phyloP scores from a whole-genome alignment of 495 filamentous ascomycete species.

The Daldinia caldariorum region DNA sequence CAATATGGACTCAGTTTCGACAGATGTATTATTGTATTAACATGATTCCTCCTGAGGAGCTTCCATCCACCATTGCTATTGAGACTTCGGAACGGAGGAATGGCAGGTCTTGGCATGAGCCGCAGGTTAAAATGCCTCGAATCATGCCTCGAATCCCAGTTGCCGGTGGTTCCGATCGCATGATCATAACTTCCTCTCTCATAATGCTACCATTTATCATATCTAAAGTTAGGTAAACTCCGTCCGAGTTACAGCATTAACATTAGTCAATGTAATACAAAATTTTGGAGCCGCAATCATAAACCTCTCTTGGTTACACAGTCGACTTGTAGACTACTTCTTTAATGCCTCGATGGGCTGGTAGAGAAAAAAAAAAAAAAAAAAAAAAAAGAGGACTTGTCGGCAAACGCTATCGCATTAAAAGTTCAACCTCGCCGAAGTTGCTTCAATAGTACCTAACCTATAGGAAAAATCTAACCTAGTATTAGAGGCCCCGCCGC shows the following conservation, averaged over 20 bases:
- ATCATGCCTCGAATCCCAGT: not conserved
- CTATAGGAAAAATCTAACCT: conserved; percentile 11
- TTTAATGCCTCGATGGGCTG: not conserved
- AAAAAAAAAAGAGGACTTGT: too few relatives aligned
- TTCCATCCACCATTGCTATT: conserved; percentile 25
- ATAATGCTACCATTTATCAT: conserved; percentile 7
- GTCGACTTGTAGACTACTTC: conserved; percentile 6
- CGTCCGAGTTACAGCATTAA: not conserved
- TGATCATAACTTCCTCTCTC: not conserved
- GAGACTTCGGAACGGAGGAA: conserved; percentile 10
- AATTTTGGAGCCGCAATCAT: conserved; percentile 23
- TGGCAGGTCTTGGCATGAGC: conserved; percentile 22
- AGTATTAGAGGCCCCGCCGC: conserved; percentile 3
- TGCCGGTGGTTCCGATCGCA: not conserved
- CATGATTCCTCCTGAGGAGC: conserved; percentile 2
- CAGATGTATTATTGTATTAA: conserved; percentile 8
- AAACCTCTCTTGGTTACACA: conserved; percentile 19
- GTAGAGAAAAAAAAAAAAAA: not conserved
- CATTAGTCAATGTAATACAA: conserved; percentile 9
- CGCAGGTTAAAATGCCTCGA: not conserved
- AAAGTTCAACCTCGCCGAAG: conserved; percentile 14
- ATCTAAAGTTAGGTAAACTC: not conserved
- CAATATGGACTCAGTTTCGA: not conserved
- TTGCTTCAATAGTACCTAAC: not conserved
- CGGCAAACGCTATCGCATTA: too few relatives aligned